A percentile compares a stretch with the other conserved stretches of the same genome.
Evolutionary conservation across 2,329 filamentous ascomycete genomes (phyloP).

Genomic region (Colletotrichum spinosum): DNA sequence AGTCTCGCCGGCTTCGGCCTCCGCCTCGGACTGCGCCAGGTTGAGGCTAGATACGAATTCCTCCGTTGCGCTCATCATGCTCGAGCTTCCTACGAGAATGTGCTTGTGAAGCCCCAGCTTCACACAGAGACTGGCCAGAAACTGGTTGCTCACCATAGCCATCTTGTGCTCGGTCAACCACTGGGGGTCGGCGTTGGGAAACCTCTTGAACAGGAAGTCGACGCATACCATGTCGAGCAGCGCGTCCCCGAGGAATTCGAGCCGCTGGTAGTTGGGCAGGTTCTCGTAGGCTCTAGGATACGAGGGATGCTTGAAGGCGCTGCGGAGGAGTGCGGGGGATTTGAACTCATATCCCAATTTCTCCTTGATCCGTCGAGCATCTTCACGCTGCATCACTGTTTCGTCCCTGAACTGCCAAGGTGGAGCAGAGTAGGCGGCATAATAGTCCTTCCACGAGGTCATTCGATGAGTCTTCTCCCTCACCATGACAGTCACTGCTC

Average conservation of each 20-base stretch:
- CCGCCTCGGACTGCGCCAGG: conserved; percentile 56
- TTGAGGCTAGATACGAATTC: conserved; percentile 70
- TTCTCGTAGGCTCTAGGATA: conserved; percentile 79
- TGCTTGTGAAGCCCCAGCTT: conserved; percentile 82
- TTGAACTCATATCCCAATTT: conserved; percentile 74
- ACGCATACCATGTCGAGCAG: conserved; percentile 89
- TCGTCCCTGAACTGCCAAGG: conserved; percentile 73
- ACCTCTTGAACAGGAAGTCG: conserved; percentile 81
- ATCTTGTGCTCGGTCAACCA: conserved; percentile 99
- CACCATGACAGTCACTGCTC: conserved; percentile 77
- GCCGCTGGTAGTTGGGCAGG: conserved; percentile 89
- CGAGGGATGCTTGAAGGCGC: conserved; percentile 90
- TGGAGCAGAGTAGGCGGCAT: conserved; percentile 74
- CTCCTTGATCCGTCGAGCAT: conserved; percentile 72
- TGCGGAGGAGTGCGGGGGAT: conserved; percentile 80
- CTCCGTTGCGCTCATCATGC: conserved; percentile 57
- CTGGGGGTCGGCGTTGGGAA: conserved; percentile 86
- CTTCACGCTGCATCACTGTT: conserved; percentile 75
- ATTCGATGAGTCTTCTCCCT: conserved; percentile 77
- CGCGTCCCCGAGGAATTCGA: conserved; percentile 93
- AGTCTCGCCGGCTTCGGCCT: conserved; percentile 47
- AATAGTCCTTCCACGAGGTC: conserved; percentile 79
- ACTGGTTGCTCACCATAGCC: conserved; percentile 99
- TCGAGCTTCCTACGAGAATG: conserved; percentile 66
- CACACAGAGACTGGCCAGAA: conserved; percentile 85